phyloP scores from a whole-genome alignment of 2,329 filamentous ascomycete species.

The Drechslerella dactyloides region DNA sequence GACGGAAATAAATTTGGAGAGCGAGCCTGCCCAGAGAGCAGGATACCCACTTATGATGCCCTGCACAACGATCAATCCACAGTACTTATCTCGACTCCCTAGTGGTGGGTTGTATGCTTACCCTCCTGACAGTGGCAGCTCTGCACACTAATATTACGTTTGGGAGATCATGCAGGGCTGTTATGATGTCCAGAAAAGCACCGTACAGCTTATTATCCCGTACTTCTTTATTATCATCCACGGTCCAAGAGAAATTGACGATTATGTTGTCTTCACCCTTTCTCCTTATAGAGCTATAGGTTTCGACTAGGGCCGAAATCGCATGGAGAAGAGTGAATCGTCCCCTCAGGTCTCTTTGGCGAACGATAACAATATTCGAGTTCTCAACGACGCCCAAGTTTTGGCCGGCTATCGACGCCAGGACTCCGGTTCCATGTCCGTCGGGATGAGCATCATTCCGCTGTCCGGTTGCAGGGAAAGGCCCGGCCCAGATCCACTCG shows the following conservation, averaged over 20 bases:
- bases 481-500: slow-evolving; percentile 27
- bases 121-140: background rate
- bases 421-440: slow-evolving; percentile 13
- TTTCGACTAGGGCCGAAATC: slow-evolving; percentile 7
- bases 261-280: background rate
- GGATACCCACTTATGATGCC: background rate
- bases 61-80: background rate
- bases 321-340: slow-evolving; percentile 18
- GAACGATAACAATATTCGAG: slow-evolving; percentile 27
- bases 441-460: slow-evolving; percentile 12
- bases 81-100: background rate
- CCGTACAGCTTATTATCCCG: background rate
- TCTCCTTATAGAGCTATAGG: slow-evolving; percentile 9
- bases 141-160: slow-evolving; percentile 18
- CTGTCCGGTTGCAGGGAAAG: slow-evolving; percentile 20
- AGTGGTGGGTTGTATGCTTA: background rate
- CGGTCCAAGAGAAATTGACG: slow-evolving; percentile 17
- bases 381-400: slow-evolving; percentile 29
- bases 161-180: slow-evolving; percentile 16
- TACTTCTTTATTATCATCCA: background rate
- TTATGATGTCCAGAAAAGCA: background rate
- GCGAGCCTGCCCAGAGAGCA: background rate
- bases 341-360: slow-evolving; percentile 15
- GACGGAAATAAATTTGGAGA: slow-evolving; percentile 21
- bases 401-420: slow-evolving; percentile 18